Evolutionary conservation across 2,329 filamentous ascomycete genomes (phyloP).

Genomic region (Fusarium chlamydosporum): DNA sequence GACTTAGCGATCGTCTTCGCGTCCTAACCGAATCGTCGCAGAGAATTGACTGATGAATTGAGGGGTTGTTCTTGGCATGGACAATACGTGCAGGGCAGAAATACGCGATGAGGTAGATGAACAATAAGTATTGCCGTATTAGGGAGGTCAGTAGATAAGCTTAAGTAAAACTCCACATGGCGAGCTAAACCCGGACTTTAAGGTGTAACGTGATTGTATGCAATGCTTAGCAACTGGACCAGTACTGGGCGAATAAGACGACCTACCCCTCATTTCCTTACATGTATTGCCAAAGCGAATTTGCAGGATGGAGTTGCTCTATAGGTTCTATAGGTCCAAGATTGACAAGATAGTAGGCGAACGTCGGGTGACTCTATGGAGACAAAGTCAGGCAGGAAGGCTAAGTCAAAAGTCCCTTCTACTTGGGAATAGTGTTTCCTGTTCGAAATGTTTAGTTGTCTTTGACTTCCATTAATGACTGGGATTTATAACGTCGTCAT

Average conservation of each 20-base stretch:
- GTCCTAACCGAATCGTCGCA: background rate
- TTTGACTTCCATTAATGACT: too few relatives aligned
- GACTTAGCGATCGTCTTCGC: background rate
- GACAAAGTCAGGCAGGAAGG: too few relatives aligned
- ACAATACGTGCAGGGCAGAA: background rate
- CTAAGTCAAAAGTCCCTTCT: too few relatives aligned
- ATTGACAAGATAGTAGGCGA: too few relatives aligned
- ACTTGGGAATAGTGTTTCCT: too few relatives aligned
- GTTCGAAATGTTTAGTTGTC: too few relatives aligned
- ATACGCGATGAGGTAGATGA: background rate
- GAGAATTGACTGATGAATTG: background rate
- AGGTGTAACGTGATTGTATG: background rate
- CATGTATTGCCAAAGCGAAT: background rate
- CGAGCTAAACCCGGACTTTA: background rate
- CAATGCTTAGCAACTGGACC: background rate
- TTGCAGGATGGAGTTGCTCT: too few relatives aligned
- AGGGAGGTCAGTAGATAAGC: constrained; percentile 31
- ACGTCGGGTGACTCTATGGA: too few relatives aligned
- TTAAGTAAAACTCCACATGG: constrained; percentile 17
- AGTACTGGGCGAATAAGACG: too few relatives aligned
- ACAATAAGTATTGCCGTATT: background rate
- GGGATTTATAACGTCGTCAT: too few relatives aligned
- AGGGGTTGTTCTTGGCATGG: constrained; percentile 27
- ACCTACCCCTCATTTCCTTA: background rate
- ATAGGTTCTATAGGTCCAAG: too few relatives aligned